Evolutionary conservation across 306 rosid genomes (phyloP), one percentile per base, ranked within the genome.

Genomic region (Luffa acutangula): DNA sequence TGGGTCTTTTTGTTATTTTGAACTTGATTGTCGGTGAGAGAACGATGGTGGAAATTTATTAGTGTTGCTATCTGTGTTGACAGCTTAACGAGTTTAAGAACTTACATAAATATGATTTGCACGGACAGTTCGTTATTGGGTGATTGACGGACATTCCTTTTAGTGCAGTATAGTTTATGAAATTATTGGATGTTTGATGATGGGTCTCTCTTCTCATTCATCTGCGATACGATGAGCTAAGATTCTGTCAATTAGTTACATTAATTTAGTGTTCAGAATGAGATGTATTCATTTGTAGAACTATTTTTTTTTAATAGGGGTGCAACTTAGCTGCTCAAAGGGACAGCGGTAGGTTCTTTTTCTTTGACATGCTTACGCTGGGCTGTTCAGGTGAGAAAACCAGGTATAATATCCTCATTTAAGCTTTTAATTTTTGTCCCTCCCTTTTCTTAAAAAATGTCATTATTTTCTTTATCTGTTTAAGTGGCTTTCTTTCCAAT

Each of bases 261-360:
- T 70, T 53, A 57, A 71, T 49, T 49, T 31, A 13, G 20, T 14
- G 54, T 48, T 48, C 78, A 31, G 57, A 74, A 49, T 48, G 60
- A 73, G 25, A 73, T 46, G 15, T 74, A 51, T 51, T 74, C 62
- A 74, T 78, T 75, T 84, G 81, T 42, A 54, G 75, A 77, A 25
- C n/a, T 78, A 7, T 78, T 67, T 48, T 67, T 48, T 83, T 31
- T 71, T 54, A 18, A 13, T 84, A 95, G 99, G 97, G 99, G 65
- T 95, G 98, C 88, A 91, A 95, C 82, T 88, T 95, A 83, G 85
- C 84, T 85, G 94, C 91, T 78, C 97, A 89, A 79, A 95, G 93
- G 82, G 96, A 91, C 76, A 86, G 59, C 37, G 75, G 83, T 9
- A 90, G 87, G 81, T 87, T 95, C 79, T 41, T 88, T 70, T 95